Evolutionary conservation across 495 filamentous ascomycete species (phyloP), one percentile per base, ranked within the genome.

Genomic region (Penicillium antarcticum): DNA sequence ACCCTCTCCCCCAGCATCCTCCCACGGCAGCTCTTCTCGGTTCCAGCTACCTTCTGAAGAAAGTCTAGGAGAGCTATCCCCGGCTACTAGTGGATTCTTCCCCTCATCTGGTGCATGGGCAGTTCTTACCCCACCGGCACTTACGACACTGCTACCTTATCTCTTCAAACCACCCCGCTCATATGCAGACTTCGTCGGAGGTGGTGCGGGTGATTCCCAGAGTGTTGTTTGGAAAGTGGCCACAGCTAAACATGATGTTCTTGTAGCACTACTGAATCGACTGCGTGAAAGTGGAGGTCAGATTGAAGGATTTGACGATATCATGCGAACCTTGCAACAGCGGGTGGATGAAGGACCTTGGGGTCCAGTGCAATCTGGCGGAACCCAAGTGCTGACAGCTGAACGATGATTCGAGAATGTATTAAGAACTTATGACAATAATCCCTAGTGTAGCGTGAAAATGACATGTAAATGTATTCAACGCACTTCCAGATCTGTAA

Each of bases 191-290:
- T 75, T 83, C 38, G 80, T 83, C 0, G 79, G 80, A 12, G 81
- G 81, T 19, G 76, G 77, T 16, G 72, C 75, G 3, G 81, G 79
- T 1, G 82, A 84, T 51, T 63, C 76, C 11, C 80, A 85, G 52
- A 80, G 72, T 55, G 72, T 76, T 0, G 79, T 81, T 5, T 87
- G 81, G 71, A 74, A 78, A 52, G 69, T 87, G 36, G 83, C 80
- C 4, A 75, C 70, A 17, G 79, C 80, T 3, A 86, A 84, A 57
- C 79, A 79, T 56, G 81, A 80, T 44, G 79, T 78, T 4, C 52
- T 86, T 32, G 72, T 72, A 2, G 67, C 68, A 13, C 57, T 87
- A 23, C 59, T 75, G 40, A 45, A 61, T 8, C 57, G 47, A 9
- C 55, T 80, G 6, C 59, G 67, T 43, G 55, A 63, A 29, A 57